Evolutionary conservation across 192 early-diverging fungal species (phyloP).

Genomic region (Nowakowskiella sp.): DNA sequence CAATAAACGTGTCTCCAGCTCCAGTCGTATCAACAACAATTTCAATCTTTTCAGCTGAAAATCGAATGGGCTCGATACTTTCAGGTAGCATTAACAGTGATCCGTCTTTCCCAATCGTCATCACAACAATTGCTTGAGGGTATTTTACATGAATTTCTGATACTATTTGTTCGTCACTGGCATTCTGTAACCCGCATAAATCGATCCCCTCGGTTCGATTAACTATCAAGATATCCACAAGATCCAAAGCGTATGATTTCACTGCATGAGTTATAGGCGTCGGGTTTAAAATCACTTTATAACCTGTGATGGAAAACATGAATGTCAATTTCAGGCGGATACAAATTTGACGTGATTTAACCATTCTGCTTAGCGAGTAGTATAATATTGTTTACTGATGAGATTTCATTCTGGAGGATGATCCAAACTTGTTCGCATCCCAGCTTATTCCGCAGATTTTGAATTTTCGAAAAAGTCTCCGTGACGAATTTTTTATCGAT

Average conservation of each 20-base stretch:
- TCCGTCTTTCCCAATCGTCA: conserved; percentile 67
- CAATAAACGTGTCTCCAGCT: conserved; percentile 49
- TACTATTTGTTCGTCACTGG: conserved; percentile 25
- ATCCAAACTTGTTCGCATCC: no score
- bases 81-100: conserved; percentile 36
- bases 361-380: conserved; percentile 41
- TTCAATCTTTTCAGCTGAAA: conserved; percentile 35
- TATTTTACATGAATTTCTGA: conserved; percentile 6
- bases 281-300: conserved; percentile 30
- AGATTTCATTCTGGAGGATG: conserved; percentile 84
- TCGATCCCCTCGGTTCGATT: conserved; percentile 82
- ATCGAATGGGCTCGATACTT: conserved; percentile 26
- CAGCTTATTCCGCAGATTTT: no score
- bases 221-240: conserved; percentile 67
- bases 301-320: conserved; percentile 38
- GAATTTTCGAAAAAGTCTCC: no score
- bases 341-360: no score
- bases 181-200: no score
- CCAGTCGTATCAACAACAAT: conserved; percentile 58
- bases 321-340: no score
- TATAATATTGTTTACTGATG: conserved; percentile 57
- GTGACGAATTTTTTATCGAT: no score
- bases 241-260: conserved; percentile 17
- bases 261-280: no score
- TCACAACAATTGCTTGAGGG: conserved; percentile 48